Evolutionary conservation across 345 rosid genomes (phyloP).

Genomic region (Eucalyptus sp.): DNA sequence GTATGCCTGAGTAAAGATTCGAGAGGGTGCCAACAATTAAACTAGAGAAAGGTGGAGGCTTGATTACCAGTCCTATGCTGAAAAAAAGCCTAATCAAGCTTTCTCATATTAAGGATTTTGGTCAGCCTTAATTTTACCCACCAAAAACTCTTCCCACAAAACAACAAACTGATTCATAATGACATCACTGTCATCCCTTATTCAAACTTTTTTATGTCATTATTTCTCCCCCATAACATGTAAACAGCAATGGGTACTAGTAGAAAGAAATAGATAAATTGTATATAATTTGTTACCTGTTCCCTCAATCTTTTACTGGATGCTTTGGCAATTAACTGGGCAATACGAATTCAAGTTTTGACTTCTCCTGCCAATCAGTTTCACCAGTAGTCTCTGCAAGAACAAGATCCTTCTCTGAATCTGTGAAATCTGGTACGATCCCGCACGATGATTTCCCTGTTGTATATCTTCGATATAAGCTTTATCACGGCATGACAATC

Average conservation of each 20-base stretch:
- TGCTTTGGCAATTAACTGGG: not conserved
- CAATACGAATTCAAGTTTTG: not conserved
- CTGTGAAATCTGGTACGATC: slow-evolving; percentile 78
- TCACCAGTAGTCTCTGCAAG: slow-evolving; percentile 85
- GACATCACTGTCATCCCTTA: not conserved
- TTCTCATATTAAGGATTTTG: not conserved
- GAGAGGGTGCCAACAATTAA: not conserved
- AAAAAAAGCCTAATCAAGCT: not conserved
- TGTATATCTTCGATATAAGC: slow-evolving; percentile 56
- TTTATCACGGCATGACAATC: slow-evolving; percentile 75
- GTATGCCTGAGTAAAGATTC: not conserved
- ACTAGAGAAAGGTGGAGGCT: not conserved
- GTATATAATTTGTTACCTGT: not conserved
- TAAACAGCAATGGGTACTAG: not conserved
- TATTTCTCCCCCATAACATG: not conserved
- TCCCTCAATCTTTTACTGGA: not conserved
- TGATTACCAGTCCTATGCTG: not conserved
- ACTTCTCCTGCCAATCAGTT: not conserved
- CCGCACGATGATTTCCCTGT: slow-evolving; percentile 67
- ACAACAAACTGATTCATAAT: not conserved
- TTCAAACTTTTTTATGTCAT: not conserved
- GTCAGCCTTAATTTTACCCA: not conserved
- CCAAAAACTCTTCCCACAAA: not conserved
- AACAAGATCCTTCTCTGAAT: slow-evolving; percentile 62
- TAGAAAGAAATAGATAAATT: not conserved